Percentiles rank a stretch among this genome's conserved stretches.
These are phyloP conservation scores for Sugiyamaella boreocaroliniensis DNA, from an alignment of 805 yeast genomes.

Conservation along the genomic window DNA sequence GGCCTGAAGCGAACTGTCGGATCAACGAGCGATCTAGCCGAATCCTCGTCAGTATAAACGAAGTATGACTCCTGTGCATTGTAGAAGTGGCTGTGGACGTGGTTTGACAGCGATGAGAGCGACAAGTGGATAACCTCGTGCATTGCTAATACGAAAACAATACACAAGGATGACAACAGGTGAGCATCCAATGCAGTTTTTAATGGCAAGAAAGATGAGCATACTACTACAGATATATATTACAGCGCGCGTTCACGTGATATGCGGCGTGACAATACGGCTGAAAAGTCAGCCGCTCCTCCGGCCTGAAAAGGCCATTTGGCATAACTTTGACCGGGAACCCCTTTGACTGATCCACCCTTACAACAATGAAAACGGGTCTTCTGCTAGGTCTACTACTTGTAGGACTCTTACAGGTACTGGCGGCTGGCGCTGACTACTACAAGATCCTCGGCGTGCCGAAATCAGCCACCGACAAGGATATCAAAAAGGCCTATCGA, in stretches of 20 bases:
- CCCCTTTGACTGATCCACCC: neutral
- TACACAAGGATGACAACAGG: too few relatives aligned
- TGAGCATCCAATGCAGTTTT: too few relatives aligned
- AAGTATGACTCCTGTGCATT: slow-evolving; percentile 70
- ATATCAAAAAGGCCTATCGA: slow-evolving; percentile 81
- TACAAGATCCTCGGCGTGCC: slow-evolving; percentile 55
- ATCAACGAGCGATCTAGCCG: slow-evolving; percentile 31
- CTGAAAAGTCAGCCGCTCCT: neutral
- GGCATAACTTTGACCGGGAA: neutral
- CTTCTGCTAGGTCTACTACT: neutral
- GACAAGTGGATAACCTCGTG: slow-evolving; percentile 70
- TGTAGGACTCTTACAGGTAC: neutral
- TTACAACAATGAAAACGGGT: neutral
- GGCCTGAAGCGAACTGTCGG: slow-evolving; percentile 44
- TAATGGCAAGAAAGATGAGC: too few relatives aligned
- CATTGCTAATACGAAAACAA: slow-evolving; percentile 35
- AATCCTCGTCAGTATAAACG: slow-evolving; percentile 38
- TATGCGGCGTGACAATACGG: too few relatives aligned
- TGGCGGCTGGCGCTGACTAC: neutral
- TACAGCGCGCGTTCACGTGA: neutral
- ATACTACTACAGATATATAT: too few relatives aligned
- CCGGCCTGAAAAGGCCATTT: neutral
- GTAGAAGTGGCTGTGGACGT: slow-evolving; percentile 71
- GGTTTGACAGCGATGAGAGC: slow-evolving; percentile 66
- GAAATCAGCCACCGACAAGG: slow-evolving; percentile 64